Conservation (phyloP, 2,329 filamentous ascomycete species). For the Aphanocladium album region DNA sequence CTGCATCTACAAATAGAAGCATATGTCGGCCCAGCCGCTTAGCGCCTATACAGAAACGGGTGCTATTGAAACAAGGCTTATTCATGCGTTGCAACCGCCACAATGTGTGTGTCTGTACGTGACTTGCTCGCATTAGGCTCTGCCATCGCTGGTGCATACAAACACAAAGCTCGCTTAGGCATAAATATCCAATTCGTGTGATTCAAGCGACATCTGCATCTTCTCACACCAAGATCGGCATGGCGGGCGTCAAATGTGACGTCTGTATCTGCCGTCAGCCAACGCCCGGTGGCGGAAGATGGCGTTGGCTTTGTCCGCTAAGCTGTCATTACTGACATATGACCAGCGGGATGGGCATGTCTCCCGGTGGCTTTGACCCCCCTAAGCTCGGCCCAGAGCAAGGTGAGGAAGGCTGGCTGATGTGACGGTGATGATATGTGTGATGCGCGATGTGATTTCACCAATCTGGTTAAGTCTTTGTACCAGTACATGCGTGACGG, state of each 20-base stretch:
- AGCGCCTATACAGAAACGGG: neutral
- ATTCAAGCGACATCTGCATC: neutral
- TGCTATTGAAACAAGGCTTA: conserved; percentile 6
- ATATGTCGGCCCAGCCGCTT: neutral
- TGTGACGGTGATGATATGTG: conserved; percentile 2
- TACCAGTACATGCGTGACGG: neutral
- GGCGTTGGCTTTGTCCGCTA: neutral
- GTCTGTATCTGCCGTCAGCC: neutral
- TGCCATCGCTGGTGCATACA: neutral
- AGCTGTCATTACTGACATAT: neutral
- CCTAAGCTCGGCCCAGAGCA: neutral
- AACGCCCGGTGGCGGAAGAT: neutral
- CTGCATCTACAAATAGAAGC: neutral
- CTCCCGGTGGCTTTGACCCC: neutral
- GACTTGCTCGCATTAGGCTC: neutral
- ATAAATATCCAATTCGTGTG: neutral
- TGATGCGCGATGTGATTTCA: neutral
- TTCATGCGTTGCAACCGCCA: neutral
- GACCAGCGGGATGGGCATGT: neutral
- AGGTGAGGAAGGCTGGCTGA: neutral
- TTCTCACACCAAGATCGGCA: neutral
- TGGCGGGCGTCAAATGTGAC: neutral
- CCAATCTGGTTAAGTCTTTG: neutral
- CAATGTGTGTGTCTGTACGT: neutral
- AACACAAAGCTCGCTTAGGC: neutral